Evolutionary conservation across 306 rosid genomes (phyloP), one percentile per base, ranked within the genome.

Genomic region (Alnus glutinosa): DNA sequence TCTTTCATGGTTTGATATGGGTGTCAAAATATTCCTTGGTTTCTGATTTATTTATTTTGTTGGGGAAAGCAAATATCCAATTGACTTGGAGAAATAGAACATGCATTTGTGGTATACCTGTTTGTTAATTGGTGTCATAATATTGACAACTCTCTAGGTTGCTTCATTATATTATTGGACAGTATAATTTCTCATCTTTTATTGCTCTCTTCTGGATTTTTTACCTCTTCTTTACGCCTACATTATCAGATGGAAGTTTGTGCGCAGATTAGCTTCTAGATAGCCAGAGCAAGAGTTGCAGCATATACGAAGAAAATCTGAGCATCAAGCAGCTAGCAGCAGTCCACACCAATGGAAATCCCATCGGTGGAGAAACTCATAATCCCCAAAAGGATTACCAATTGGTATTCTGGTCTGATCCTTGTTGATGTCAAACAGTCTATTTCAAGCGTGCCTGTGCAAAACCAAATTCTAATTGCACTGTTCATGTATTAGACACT

Each of bases 51-150:
- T 23, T 23, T 23, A 23, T 9, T 6, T 10, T 39, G 49, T 51
- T 74, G 11, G 16, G 69, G 48, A 2, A 9, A 23, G 58, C 36
- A 10, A 16, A 23, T 23, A 23, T 23, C 28, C 28, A 23, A 23
- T 23, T 23, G 28, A 23, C 28, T 23, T 23, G 28, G 28, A 23
- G 28, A 23, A 23, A 23, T 23, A 23, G 28, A 23, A 23, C 28
- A 23, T 23, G 28, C 28, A 23, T 23, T 23, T 23, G 28, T 23
- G 46, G 3, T 8, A 1, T 54, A 12, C 62, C 4, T 19, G 71
- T 51, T 57, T 82, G 82, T 81, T 71, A 73, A 74, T 66, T 81
- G 47, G 11, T 76, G 78, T 74, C 37, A 19, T 47, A 82, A 19
- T 77, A 49, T 30, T 71, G 58, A 51, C 59, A 48, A 59, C 63